Percentiles rank a stretch among this genome's conserved stretches.
These are phyloP conservation scores for Arthrobotrys conoides DNA, from an alignment of 2,329 filamentous ascomycete species.

Conservation along the genomic window DNA sequence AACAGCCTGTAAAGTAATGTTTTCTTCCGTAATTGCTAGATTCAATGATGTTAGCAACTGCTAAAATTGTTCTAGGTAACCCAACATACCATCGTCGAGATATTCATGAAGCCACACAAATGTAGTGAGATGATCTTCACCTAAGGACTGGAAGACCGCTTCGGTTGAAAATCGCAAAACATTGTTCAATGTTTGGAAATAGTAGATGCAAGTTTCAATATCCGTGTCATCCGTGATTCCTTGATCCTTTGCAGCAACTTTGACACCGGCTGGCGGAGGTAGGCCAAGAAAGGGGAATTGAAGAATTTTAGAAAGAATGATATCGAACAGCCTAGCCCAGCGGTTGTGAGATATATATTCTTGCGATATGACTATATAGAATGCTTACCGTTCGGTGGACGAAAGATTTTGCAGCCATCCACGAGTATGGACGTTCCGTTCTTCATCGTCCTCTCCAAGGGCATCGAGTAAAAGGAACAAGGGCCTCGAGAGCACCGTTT, in stretches of 20 bases:
- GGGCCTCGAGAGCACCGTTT: slow-evolving; percentile 83
- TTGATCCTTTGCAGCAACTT: slow-evolving; percentile 62
- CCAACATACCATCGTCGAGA: slow-evolving; percentile 61
- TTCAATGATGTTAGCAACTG: slow-evolving; percentile 61
- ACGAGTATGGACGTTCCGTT: slow-evolving; percentile 81
- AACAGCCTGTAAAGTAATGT: slow-evolving; percentile 77
- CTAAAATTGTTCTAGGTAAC: no score
- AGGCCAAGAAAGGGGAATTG: slow-evolving; percentile 71
- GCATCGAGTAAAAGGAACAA: slow-evolving; percentile 85
- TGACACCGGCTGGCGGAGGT: slow-evolving; percentile 63
- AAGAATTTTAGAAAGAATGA: slow-evolving; percentile 74
- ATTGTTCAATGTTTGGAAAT: slow-evolving; percentile 80
- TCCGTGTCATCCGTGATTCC: slow-evolving; percentile 75
- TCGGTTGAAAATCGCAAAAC: slow-evolving; percentile 73
- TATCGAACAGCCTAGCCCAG: slow-evolving; percentile 70
- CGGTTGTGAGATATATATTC: not conserved
- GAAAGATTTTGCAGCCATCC: slow-evolving; percentile 81
- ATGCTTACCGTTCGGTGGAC: slow-evolving; percentile 68
- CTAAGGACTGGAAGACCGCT: slow-evolving; percentile 38
- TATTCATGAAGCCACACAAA: slow-evolving; percentile 53
- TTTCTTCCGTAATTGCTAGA: slow-evolving; percentile 67
- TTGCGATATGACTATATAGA: slow-evolving; percentile 55
- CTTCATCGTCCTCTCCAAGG: slow-evolving; percentile 79
- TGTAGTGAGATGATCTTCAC: slow-evolving; percentile 27
- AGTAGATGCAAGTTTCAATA: slow-evolving; percentile 82